Percentiles rank a stretch among this genome's conserved stretches.
phyloP scores from a whole-genome alignment of 495 filamentous ascomycete species.

The Aspergillus incahuasiensis region DNA sequence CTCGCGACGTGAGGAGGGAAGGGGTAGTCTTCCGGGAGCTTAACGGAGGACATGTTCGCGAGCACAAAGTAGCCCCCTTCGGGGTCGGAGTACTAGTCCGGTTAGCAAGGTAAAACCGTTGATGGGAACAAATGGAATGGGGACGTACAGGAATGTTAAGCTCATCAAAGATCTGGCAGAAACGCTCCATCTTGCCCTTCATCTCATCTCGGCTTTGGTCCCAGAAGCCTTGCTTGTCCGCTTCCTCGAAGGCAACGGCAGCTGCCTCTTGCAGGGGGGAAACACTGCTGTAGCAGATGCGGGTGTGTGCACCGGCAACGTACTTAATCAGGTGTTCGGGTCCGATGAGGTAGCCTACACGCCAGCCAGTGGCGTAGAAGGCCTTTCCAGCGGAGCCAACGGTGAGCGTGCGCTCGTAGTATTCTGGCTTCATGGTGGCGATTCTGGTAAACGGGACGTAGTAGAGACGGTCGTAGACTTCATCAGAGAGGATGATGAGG shows the following conservation, averaged over 20 bases:
- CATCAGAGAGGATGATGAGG: constrained; percentile 92
- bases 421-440: constrained; percentile 80
- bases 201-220: constrained; percentile 77
- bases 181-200: constrained; percentile 79
- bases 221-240: constrained; percentile 84
- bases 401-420: constrained; percentile 81
- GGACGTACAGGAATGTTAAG: constrained; percentile 66
- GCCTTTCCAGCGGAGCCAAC: constrained; percentile 96
- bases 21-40: constrained; percentile 71
- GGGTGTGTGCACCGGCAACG: constrained; percentile 85
- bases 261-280: constrained; percentile 92
- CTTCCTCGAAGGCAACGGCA: constrained; percentile 92
- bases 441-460: constrained; percentile 93
- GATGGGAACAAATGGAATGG: background rate
- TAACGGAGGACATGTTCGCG: constrained; percentile 81
- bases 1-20: constrained; percentile 85
- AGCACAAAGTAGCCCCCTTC: constrained; percentile 97
- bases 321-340: constrained; percentile 86
- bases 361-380: constrained; percentile 97
- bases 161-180: constrained; percentile 86
- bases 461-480: constrained; percentile 93
- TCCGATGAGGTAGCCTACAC: constrained; percentile 92
- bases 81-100: constrained; percentile 67
- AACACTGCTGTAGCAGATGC: constrained; percentile 93
- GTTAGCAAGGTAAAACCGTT: background rate